These are phyloP conservation scores for Aspergillus mulundensis DNA, from an alignment of 495 filamentous ascomycete species.

Conservation along the genomic window DNA sequence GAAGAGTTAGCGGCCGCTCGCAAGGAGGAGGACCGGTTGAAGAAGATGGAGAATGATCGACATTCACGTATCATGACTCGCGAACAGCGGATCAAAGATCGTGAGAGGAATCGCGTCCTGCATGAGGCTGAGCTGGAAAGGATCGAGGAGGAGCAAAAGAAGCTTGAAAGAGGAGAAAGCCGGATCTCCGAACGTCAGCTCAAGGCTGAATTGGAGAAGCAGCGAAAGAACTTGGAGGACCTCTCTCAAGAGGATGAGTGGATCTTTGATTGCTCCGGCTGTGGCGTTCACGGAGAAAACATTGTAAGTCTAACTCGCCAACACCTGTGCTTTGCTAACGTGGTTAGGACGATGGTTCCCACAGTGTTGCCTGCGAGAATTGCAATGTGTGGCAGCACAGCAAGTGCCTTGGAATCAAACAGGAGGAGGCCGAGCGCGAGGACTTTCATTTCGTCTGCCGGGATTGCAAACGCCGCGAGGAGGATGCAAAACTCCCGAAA, in stretches of 20 bases:
- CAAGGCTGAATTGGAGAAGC: conserved; percentile 71
- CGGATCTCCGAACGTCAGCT: conserved; percentile 74
- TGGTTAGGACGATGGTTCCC: conserved; percentile 78
- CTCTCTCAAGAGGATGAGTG: conserved; percentile 79
- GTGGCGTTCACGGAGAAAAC: conserved; percentile 82
- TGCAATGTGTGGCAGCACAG: conserved; percentile 98
- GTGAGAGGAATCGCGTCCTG: conserved; percentile 71
- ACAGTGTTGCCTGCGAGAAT: conserved; percentile 90
- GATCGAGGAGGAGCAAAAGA: conserved; percentile 72
- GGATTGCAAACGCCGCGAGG: conserved; percentile 65
- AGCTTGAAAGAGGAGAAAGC: conserved; percentile 55
- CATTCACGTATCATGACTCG: conserved; percentile 79
- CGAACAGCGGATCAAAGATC: conserved; percentile 77
- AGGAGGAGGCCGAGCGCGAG: conserved; percentile 73
- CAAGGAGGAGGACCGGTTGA: conserved; percentile 64
- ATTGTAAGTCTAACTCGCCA: conserved; percentile 41
- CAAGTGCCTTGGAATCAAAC: conserved; percentile 75
- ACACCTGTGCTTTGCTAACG: conserved; percentile 12
- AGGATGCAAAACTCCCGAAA: conserved; percentile 62
- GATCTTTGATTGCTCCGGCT: conserved; percentile 89
- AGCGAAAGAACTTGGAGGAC: conserved; percentile 65
- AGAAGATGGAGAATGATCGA: conserved; percentile 68
- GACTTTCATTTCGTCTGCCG: conserved; percentile 88
- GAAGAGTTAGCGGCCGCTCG: conserved; percentile 60
- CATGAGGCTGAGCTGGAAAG: conserved; percentile 80